These are phyloP conservation scores for Smallanthus sonchifolius DNA, from an alignment of 129 eudicot species.

Conservation along the genomic window DNA sequence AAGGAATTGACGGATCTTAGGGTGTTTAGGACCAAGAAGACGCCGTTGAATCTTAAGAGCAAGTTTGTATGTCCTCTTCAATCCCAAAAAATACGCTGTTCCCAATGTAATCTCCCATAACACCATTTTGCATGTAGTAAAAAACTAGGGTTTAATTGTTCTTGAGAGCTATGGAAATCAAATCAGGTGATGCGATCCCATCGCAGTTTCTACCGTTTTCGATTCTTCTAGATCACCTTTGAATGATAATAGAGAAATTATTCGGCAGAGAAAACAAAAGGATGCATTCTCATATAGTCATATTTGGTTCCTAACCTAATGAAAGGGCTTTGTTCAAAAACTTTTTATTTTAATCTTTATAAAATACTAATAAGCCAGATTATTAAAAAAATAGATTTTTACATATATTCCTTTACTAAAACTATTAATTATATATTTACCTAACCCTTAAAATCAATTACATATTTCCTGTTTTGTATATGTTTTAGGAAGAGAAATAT, in stretches of 20 bases:
- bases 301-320: no score
- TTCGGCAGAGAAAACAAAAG: neutral
- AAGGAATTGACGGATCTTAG: constrained; percentile 59
- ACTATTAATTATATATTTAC: no score
- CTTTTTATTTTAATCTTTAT: no score
- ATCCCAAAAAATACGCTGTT: constrained; percentile 89
- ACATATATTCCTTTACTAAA: no score
- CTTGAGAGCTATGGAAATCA: neutral
- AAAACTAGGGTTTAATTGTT: constrained; percentile 8
- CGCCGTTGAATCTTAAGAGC: constrained; percentile 77
- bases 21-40: constrained; percentile 52
- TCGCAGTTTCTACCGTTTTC: constrained; percentile 9
- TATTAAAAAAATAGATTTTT: no score
- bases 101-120: constrained; percentile 90
- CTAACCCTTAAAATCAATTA: no score
- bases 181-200: neutral
- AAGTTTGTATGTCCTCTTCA: constrained; percentile 68
- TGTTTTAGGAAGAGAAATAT: no score
- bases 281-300: neutral
- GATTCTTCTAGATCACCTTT: neutral
- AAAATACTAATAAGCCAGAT: no score
- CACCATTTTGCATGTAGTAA: constrained; percentile 48
- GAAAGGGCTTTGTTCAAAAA: no score
- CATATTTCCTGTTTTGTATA: no score
- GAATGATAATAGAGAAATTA: neutral